phyloP scores from a whole-genome alignment of 1,284 basidiomycete species.

The Mycosarcoma mackinlayi region DNA sequence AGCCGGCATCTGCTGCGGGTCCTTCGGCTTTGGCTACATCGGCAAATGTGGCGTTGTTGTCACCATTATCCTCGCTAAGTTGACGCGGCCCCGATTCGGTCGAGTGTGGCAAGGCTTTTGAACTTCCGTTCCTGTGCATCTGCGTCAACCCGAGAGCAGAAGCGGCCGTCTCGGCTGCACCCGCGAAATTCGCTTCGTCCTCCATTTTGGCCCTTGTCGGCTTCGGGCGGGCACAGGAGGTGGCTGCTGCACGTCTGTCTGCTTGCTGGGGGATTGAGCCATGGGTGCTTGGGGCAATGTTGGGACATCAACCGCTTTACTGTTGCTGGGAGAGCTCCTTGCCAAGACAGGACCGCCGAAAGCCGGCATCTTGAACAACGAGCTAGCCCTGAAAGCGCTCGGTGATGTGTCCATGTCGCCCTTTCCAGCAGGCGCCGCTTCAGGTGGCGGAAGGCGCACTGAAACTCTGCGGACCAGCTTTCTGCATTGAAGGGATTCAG shows the following conservation, averaged over 20 bases:
- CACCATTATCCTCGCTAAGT: neutral
- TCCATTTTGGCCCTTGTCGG: neutral
- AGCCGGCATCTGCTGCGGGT: conserved; percentile 22
- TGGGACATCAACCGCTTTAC: neutral
- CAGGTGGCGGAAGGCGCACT: conserved; percentile 41
- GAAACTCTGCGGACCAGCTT: conserved; percentile 54
- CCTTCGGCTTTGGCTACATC: conserved; percentile 27
- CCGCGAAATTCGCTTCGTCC: neutral
- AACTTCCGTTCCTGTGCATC: neutral
- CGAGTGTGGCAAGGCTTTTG: neutral
- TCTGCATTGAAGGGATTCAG: conserved; percentile 59
- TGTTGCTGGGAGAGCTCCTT: neutral
- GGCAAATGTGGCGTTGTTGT: conserved; percentile 12
- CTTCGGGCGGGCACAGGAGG: conserved; percentile 12
- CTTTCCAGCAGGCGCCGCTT: conserved; percentile 2
- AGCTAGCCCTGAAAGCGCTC: conserved; percentile 27
- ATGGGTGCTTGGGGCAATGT: neutral
- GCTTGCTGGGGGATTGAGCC: neutral
- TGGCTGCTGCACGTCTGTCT: neutral
- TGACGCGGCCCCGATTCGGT: neutral
- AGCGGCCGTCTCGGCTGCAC: neutral
- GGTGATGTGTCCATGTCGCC: conserved; percentile 26
- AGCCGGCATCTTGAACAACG: conserved; percentile 45
- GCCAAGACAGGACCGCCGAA: conserved; percentile 37
- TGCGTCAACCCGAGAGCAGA: conserved; percentile 22